These are phyloP conservation scores for Calonectria henricotiae DNA, from an alignment of 2,329 filamentous ascomycete genomes.

Conservation along the genomic window DNA sequence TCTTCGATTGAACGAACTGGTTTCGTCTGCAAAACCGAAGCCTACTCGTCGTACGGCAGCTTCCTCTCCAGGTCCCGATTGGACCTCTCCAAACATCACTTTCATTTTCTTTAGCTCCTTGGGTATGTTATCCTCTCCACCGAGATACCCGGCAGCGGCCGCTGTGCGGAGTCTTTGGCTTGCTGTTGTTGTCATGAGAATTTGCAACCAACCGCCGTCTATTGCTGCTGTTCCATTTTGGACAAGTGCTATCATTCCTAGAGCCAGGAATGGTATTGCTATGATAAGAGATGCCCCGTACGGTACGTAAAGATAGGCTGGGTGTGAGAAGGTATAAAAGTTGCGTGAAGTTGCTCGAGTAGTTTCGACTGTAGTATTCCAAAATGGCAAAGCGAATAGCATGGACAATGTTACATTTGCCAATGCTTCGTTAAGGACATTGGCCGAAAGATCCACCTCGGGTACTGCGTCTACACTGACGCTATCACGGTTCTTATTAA, in stretches of 20 bases:
- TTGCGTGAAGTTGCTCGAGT: neutral
- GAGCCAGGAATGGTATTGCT: neutral
- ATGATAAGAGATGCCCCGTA: neutral
- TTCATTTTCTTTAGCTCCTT: constrained; percentile 1
- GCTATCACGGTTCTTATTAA: neutral
- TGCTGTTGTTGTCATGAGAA: constrained; percentile 26
- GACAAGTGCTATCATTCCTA: neutral
- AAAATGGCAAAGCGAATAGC: neutral
- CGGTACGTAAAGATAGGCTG: neutral
- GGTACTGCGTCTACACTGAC: neutral
- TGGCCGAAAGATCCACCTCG: neutral
- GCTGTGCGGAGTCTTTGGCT: constrained; percentile 14
- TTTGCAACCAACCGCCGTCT: constrained; percentile 18
- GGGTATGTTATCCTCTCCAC: constrained; percentile 17
- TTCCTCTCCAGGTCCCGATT: neutral
- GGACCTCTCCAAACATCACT: constrained; percentile 11
- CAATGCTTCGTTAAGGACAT: neutral
- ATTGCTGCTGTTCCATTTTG: constrained; percentile 15
- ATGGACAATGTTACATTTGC: constrained; percentile 11
- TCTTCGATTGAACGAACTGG: too few species aligned
- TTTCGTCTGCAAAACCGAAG: too few species aligned
- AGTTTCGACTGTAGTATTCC: neutral
- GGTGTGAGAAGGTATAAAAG: constrained; percentile 6
- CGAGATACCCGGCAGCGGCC: constrained; percentile 10
- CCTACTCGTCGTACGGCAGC: too few species aligned